These are phyloP conservation scores for Immersiporthe knoxdaviesiana DNA, from an alignment of 2,329 filamentous ascomycete genomes.

Conservation along the genomic window DNA sequence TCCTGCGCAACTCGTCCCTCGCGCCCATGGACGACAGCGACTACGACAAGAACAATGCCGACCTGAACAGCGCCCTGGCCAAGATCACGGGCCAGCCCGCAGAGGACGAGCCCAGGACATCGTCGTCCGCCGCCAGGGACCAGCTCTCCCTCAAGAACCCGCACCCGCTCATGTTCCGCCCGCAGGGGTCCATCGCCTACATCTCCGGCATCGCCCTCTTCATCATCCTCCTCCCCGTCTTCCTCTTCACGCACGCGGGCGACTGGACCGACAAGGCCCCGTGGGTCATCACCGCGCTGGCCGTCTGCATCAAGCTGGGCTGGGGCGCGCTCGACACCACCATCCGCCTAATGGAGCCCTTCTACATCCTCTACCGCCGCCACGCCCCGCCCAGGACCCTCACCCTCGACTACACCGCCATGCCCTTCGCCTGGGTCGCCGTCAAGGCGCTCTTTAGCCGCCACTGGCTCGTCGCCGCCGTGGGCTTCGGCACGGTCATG, in stretches of 20 bases:
- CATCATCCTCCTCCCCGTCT: conserved; percentile 59
- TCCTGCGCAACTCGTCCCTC: conserved; percentile 70
- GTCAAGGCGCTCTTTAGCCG: conserved; percentile 64
- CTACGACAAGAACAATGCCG: background rate
- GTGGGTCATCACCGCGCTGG: conserved; percentile 67
- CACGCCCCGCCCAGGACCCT: conserved; percentile 68
- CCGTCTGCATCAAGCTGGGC: conserved; percentile 67
- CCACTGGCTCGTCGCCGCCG: conserved; percentile 67
- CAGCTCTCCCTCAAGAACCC: conserved; percentile 65
- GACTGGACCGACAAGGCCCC: conserved; percentile 63
- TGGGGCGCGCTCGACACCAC: conserved; percentile 72
- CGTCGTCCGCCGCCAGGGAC: conserved; percentile 41
- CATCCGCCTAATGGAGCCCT: conserved; percentile 75
- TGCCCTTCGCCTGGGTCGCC: conserved; percentile 69
- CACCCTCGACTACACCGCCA: conserved; percentile 73
- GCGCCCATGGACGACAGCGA: conserved; percentile 62
- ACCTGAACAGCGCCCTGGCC: background rate
- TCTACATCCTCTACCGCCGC: conserved; percentile 68
- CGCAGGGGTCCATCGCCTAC: conserved; percentile 62
- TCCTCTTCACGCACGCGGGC: conserved; percentile 62
- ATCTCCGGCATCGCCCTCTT: conserved; percentile 61
- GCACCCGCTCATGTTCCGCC: conserved; percentile 69
- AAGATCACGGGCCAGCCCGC: conserved; percentile 4
- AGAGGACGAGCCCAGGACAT: background rate
- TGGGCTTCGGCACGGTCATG: conserved; percentile 72